Base-by-base conservation (phyloP, 352 stramenopile genomes). In the Pythium oligandrum region DNA sequence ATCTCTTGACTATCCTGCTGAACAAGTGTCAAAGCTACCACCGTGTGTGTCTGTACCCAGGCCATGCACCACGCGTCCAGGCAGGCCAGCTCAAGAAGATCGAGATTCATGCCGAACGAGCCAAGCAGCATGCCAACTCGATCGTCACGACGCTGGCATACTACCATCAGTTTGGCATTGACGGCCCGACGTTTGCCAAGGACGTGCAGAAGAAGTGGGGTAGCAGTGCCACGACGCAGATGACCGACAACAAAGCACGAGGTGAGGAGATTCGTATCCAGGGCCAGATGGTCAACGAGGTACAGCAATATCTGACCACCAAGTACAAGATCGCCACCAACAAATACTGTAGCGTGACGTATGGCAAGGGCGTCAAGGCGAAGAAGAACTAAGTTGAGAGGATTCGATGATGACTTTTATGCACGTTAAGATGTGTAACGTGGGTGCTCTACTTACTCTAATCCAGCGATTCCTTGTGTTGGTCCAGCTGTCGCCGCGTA, bases 141-240 rank as follows among this genome's bases (percentile, higher is more conserved):
- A 78, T 75, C 38, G 66, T 90, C 33, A 92, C 83, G 30, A 74
- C 59, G 12, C 65, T 94, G 17, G 73, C 81, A 6, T 87, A 73
- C 57, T 90, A 91, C 56, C 66, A 91, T 65, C 68, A 83, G 55
- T 94, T 94, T 53, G 83, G 83, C 4, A 86, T 94, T 32, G 78
- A 91, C 50, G 75, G 74, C 12, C 55, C 65, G 4, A 53, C 62
- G 5, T 90, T 93, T 59, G 75, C 68, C n/a, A 89, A 88, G 52
- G 84, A 95, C 10, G 78, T 61, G 3, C 80, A 90, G 47, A 91
- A 90, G 56, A 91, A 86, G 44, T 95, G 82, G 82, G 84, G 82
- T 11, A 93, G 76, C 55, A 88, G 76, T 48, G 83, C 81, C 30
- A 63, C 76, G 30, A 55, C 75, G 38, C 73, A 82, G 42, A 3